Base-by-base conservation (phyloP, 495 filamentous ascomycete species). In the Geoglossum glabrum region DNA sequence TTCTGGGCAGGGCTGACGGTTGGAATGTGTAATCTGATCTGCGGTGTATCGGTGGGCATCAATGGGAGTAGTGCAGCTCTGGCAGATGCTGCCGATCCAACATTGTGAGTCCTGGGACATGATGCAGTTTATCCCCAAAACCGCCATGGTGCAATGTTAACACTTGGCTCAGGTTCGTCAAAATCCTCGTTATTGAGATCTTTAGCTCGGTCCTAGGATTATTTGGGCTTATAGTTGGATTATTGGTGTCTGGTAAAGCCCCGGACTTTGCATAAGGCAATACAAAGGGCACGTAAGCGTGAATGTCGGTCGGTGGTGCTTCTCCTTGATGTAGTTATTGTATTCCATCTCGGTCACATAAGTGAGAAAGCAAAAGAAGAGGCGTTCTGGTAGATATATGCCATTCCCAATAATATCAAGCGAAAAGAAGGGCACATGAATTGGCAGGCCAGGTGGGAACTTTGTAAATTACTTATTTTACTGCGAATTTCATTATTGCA, bases 181-280 rank as follows among this genome's bases (percentile, higher is more conserved):
- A 94, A 74, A 94, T 97, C 64, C 82, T 99, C 43, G 90, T 99
- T 62, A 89, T 99, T 64, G 93, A 99, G 72, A 99, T 99, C 69
- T 99, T 99, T 76, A 96, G 92, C 66, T 97, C 92, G 7, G 88
- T 99, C 21, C 75, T 99, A 17, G 93, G 93, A 57, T 77, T 99
- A n/a, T 99, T 99, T 67, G 93, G 93, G 56, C 73, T 99, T 56
- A 99, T 99, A 67, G 79, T 97, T 62, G 93, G 93, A 40, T 74
- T 99, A 49, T 74, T 99, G 64, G 75, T 97, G 27, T 83, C 85
- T 27, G 75, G 83, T 60, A 90, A 89, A 70, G 90, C 90, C 26
- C 55, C 66, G 5, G 86, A 87, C 40, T 94, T 98, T 65, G 73
- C 78, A 68, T 60, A 38, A 58, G 19, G 11, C 28, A 1, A 27